Percentiles rank a stretch among this genome's conserved stretches.
Evolutionary conservation across 805 yeast species (phyloP).

Genomic region (Lipomyces starkeyi): DNA sequence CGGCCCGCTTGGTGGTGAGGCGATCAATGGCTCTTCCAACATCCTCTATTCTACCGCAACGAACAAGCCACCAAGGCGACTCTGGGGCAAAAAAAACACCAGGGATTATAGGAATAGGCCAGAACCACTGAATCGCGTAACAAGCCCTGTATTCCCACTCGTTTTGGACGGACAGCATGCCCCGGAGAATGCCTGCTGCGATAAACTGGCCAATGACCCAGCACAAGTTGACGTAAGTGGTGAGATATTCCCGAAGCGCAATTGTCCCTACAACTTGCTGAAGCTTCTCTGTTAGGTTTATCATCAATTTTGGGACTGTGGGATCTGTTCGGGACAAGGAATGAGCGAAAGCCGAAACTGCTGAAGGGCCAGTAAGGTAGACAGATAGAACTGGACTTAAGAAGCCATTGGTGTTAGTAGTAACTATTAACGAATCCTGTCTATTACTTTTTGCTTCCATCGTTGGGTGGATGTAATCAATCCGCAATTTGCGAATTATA

Average conservation of each 20-base stretch:
- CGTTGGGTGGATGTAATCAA: too few species aligned
- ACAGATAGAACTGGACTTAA: too few species aligned
- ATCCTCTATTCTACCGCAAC: slow-evolving; percentile 11
- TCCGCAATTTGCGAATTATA: too few species aligned
- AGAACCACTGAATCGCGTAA: slow-evolving; percentile 65
- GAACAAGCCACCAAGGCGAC: slow-evolving; percentile 35
- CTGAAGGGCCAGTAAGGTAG: too few species aligned
- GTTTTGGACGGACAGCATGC: slow-evolving; percentile 41
- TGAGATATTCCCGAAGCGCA: slow-evolving; percentile 56
- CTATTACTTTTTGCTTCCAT: too few species aligned
- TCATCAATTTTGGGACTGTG: too few species aligned
- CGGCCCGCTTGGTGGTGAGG: slow-evolving; percentile 6
- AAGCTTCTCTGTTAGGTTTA: too few species aligned
- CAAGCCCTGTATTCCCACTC: slow-evolving; percentile 59
- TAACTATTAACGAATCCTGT: too few species aligned
- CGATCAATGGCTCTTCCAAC: slow-evolving; percentile 15
- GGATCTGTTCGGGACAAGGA: too few species aligned
- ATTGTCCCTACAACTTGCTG: too few species aligned
- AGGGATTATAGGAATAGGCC: slow-evolving; percentile 58
- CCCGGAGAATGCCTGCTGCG: slow-evolving; percentile 56
- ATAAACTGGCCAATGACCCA: slow-evolving; percentile 65
- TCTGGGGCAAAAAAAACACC: slow-evolving; percentile 52
- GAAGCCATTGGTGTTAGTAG: too few species aligned
- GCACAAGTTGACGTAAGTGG: slow-evolving; percentile 59
- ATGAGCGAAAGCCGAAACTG: too few species aligned